phyloP scores from a whole-genome alignment of 768 basidiomycete species.

The Naematelia aurantialba region DNA sequence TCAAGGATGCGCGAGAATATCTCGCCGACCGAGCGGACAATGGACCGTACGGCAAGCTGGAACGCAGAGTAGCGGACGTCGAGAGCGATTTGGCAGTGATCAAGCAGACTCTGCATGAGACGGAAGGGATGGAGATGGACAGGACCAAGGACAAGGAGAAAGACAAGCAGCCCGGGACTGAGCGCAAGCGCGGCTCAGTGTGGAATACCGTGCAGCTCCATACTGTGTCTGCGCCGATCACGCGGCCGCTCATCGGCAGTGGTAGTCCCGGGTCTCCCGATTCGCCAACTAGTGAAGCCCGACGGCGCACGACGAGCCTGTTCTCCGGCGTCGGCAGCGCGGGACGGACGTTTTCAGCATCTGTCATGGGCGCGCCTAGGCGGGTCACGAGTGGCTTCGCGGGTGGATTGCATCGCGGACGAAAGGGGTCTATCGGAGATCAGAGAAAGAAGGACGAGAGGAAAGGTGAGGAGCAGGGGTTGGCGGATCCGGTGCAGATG shows the following conservation, averaged over 20 bases:
- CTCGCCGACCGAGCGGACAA: slow-evolving; percentile 14
- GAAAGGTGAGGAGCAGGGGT: not conserved
- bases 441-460: not conserved
- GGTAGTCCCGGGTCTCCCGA: not conserved
- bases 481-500: not conserved
- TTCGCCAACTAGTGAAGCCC: not conserved
- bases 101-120: slow-evolving; percentile 36
- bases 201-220: slow-evolving; percentile 21
- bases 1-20: slow-evolving; percentile 35
- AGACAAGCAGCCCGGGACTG: not conserved
- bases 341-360: slow-evolving; percentile 30
- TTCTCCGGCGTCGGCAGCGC: slow-evolving; percentile 27
- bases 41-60: slow-evolving; percentile 19
- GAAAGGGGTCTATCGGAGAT: not conserved
- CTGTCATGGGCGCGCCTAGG: slow-evolving; percentile 36
- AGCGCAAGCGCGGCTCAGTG: not conserved
- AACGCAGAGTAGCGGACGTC: slow-evolving; percentile 33
- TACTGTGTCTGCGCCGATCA: slow-evolving; percentile 14
- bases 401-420: not conserved
- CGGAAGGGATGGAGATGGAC: slow-evolving; percentile 21
- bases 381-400: slow-evolving; percentile 8
- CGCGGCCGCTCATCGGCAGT: not conserved
- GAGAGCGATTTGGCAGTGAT: slow-evolving; percentile 40
- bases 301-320: not conserved
- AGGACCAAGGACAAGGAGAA: slow-evolving; percentile 6